Base-by-base conservation (phyloP, 2,329 filamentous ascomycete species). In the Talaromyces sp. region DNA sequence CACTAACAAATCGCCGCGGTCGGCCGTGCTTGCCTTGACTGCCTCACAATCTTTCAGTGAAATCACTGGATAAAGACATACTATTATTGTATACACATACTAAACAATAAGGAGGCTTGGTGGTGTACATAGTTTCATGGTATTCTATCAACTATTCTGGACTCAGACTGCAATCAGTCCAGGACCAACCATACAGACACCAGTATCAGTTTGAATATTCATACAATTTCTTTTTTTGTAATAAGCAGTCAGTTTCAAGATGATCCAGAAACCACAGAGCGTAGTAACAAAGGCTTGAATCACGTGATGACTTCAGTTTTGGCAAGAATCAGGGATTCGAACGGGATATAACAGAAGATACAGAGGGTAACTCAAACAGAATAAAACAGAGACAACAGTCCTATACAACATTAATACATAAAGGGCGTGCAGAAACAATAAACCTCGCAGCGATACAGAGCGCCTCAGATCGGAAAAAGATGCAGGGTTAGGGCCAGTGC, bases 401-500 rank as follows among this genome's bases (percentile, higher is more conserved):
- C 65, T 67, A 67, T 68, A 66, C 68, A 70, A 67, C 68, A 67
- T 70, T 63, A 61, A 59, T 59, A 59, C 56, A 59, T 59, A 43
- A 56, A 29, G 36, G 56, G 22, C 56, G 22, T 59, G 22, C 43
- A 40, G 15, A 38, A 38, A 61, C 3, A n/a, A 34, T 34, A 22
- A 25, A 58, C 38, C 27, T 63, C 27, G 29, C 25, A 56, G 29
- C 36, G 45, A 38, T 34, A 58, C 38, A 25, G 11, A 47, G 51
- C 40, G 38, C 51, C 51, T 34, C 17, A 38, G 34, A 63, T 34
- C 69, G 65, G 69, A 69, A 70, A 67, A 66, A 54, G 47, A 67
- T 64, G 58, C 51, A 63, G 70, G 74, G 71, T 69, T 70, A 75
- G 75, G 74, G 74, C 76, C 75, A 77, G 36, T 74, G 72, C 76